Evolutionary conservation across 2,329 filamentous ascomycete genomes (phyloP).

Genomic region (Emydomyces testavorans): DNA sequence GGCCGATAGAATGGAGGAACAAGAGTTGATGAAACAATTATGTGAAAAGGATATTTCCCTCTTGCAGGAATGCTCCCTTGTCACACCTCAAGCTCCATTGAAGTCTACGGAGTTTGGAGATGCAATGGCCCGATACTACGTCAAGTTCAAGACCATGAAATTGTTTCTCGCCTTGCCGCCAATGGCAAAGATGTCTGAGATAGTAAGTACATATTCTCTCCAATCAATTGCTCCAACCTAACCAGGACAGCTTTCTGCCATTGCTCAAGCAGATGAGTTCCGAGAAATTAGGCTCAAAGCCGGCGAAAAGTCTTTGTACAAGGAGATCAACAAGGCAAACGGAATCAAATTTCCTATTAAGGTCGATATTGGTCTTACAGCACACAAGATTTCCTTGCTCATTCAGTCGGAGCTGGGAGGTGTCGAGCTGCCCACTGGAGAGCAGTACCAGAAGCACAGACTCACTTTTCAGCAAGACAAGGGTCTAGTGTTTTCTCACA

Average conservation of each 20-base stretch:
- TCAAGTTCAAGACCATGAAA: slow-evolving; percentile 71
- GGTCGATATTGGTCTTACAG: slow-evolving; percentile 51
- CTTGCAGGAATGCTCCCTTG: slow-evolving; percentile 50
- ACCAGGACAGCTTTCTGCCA: slow-evolving; percentile 46
- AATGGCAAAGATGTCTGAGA: slow-evolving; percentile 51
- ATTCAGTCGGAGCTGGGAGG: slow-evolving; percentile 64
- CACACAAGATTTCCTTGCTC: slow-evolving; percentile 66
- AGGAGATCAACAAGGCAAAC: slow-evolving; percentile 57
- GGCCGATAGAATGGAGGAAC: slow-evolving; percentile 40
- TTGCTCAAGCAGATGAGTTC: slow-evolving; percentile 62
- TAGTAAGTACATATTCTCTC: slow-evolving; percentile 43
- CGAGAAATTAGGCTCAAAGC: slow-evolving; percentile 58
- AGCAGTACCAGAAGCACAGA: slow-evolving; percentile 45
- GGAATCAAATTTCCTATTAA: slow-evolving; percentile 61
- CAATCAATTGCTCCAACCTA: neutral
- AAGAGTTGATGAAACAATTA: slow-evolving; percentile 57
- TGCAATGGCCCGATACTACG: slow-evolving; percentile 73
- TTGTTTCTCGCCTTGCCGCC: slow-evolving; percentile 51
- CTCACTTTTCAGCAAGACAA: slow-evolving; percentile 51
- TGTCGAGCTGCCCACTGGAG: slow-evolving; percentile 50
- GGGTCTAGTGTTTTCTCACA: slow-evolving; percentile 52
- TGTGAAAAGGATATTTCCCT: slow-evolving; percentile 57
- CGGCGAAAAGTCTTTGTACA: slow-evolving; percentile 58
- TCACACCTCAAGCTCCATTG: slow-evolving; percentile 42
- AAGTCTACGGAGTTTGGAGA: slow-evolving; percentile 60